A percentile compares a stretch with the other conserved stretches of the same genome.
Evolutionary conservation across 164 flowering plant genomes (phyloP).

Genomic region (Vitis labrusca): DNA sequence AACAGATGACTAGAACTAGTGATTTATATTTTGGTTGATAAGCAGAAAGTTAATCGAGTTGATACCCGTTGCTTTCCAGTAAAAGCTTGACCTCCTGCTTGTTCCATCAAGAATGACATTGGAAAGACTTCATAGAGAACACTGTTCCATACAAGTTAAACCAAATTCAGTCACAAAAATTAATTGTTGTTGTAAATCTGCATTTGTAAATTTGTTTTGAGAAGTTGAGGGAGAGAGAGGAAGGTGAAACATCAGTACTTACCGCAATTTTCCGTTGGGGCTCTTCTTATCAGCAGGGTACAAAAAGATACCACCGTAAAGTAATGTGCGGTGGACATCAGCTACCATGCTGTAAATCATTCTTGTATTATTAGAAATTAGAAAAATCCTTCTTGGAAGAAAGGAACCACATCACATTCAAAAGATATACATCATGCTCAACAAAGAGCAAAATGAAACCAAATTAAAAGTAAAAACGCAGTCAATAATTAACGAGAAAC

Average conservation of each 20-base stretch:
- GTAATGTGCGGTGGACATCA: constrained; percentile 98
- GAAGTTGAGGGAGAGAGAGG: background rate
- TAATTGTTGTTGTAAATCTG: background rate
- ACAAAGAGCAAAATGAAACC: background rate
- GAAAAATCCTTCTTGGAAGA: background rate
- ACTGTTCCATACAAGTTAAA: constrained; percentile 28
- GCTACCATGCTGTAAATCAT: constrained; percentile 88
- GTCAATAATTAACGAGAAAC: background rate
- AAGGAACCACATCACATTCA: background rate
- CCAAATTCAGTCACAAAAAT: background rate
- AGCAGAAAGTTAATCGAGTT: background rate
- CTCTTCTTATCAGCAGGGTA: constrained; percentile 98
- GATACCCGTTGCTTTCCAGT: constrained; percentile 84
- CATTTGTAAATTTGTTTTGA: background rate
- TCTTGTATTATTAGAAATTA: constrained; percentile 5
- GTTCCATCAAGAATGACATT: constrained; percentile 90
- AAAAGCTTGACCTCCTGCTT: constrained; percentile 89
- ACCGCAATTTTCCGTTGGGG: constrained; percentile 94
- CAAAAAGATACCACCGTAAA: constrained; percentile 96
- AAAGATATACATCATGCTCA: background rate
- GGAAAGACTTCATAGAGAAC: constrained; percentile 93
- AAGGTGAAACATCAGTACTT: constrained; percentile 16
- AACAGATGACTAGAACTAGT: background rate
- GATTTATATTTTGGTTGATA: background rate
- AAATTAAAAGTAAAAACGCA: background rate